Base-by-base conservation (phyloP, 179 eudicot species). In the Beta corolliflora region DNA sequence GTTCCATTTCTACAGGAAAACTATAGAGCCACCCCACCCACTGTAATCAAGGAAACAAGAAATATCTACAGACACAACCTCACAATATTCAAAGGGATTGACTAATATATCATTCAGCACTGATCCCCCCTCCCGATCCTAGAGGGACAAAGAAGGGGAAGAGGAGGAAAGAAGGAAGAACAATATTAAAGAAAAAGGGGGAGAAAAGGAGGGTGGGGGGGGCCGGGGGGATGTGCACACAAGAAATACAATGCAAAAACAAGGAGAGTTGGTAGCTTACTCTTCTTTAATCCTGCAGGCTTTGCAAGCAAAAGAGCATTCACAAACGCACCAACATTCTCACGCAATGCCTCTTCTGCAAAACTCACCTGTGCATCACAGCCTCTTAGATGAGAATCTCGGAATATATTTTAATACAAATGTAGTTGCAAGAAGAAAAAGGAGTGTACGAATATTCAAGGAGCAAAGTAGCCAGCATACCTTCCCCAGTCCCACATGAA, bases 401-500 rank as follows among this genome's bases (percentile, higher is more conserved):
- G 36, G 23, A 85, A 53, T 45, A 19, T 50, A 46, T 71, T 48
- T 23, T 71, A 73, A 6, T 36, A 5, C 8, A 55, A 18, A 25
- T 25, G 31, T 23, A 21, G 13, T 18, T 23, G 70, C 56, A 21
- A 21, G 2, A 66, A 7, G 21, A 78, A 66, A 36, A 31, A 81
- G 2, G 31, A 45, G 7, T 50, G 8, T 1, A 12, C 61, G 45
- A 46, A 45, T 18, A 45, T 9, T n/a, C 14, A 55, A 15, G 11
- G 41, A 23, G 46, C 68, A 18, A 60, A 78, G 63, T 36, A 21
- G 71, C 7, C 44, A 64, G 16, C 18, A 44, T 86, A 95, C 99
- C 98, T 95, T 93, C 78, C 99, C 99, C 11, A 95, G 86, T 56
- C 97, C 97, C 55, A 92, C 97, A 86, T 95, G 97, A 84, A 95